A percentile compares a stretch with the other conserved stretches of the same genome.
These are phyloP conservation scores for Yarrowia sp. DNA, from an alignment of 805 yeast species.

Conservation along the genomic window DNA sequence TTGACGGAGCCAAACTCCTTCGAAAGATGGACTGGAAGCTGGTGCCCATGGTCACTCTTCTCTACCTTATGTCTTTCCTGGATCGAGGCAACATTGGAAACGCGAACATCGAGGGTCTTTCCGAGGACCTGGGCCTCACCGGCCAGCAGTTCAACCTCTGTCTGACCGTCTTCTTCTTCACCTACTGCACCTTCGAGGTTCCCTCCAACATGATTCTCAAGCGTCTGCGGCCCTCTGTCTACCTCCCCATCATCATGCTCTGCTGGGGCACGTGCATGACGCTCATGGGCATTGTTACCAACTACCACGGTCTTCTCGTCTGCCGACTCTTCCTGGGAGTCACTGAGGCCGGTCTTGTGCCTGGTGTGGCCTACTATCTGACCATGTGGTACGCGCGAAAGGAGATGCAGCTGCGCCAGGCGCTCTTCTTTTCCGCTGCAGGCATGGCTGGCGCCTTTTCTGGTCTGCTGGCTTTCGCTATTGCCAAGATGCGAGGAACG, in stretches of 20 bases:
- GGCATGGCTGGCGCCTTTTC: conserved; percentile 51
- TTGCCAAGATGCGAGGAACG: conserved; percentile 43
- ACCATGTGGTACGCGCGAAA: conserved; percentile 40
- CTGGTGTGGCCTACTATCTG: conserved; percentile 43
- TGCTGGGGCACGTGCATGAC: conserved; percentile 41
- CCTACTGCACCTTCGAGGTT: conserved; percentile 35
- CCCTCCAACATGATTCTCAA: conserved; percentile 36
- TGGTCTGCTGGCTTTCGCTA: conserved; percentile 46
- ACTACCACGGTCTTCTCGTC: conserved; percentile 38
- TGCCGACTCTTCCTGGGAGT: conserved; percentile 44
- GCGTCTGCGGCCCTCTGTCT: conserved; percentile 40
- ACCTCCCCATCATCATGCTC: conserved; percentile 39
- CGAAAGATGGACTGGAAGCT: conserved; percentile 46
- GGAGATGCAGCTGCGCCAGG: conserved; percentile 43
- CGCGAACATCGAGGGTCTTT: conserved; percentile 52
- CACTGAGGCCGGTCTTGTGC: conserved; percentile 46
- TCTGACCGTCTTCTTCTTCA: conserved; percentile 44
- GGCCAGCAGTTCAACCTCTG: conserved; percentile 40
- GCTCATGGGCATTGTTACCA: conserved; percentile 40
- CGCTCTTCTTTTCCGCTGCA: conserved; percentile 41
- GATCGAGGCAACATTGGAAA: conserved; percentile 55
- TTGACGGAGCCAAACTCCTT: conserved; percentile 30
- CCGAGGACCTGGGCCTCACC: conserved; percentile 42
- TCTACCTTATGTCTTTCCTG: conserved; percentile 50
- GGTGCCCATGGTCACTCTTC: conserved; percentile 47